These are phyloP conservation scores for Talaromyces sp. DNA, from an alignment of 2,329 filamentous ascomycete species.

Conservation along the genomic window DNA sequence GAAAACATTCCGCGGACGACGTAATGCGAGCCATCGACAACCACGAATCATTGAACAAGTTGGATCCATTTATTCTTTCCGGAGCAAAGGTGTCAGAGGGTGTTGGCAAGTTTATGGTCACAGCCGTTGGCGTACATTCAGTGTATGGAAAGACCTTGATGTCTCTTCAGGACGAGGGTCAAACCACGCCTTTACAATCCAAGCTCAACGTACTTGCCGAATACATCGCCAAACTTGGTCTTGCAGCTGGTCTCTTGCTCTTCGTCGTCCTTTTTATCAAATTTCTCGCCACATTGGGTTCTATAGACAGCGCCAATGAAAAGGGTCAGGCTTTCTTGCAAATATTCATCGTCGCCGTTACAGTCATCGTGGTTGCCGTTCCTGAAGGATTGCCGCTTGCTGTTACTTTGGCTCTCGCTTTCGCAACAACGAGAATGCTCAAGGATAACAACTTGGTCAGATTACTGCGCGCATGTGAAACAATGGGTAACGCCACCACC, in stretches of 20 bases:
- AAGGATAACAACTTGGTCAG: conserved; percentile 63
- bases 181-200: conserved; percentile 73
- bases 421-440: conserved; percentile 62
- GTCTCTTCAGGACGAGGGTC: conserved; percentile 70
- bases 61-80: conserved; percentile 78
- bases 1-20: conserved; percentile 63
- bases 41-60: conserved; percentile 58
- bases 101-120: conserved; percentile 72
- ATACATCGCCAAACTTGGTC: conserved; percentile 73
- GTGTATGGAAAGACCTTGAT: conserved; percentile 75
- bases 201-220: conserved; percentile 75
- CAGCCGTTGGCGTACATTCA: conserved; percentile 69
- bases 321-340: conserved; percentile 59
- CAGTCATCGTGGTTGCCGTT: conserved; percentile 59
- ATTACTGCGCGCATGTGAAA: conserved; percentile 58
- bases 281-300: conserved; percentile 62
- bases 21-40: conserved; percentile 62
- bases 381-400: conserved; percentile 61
- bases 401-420: conserved; percentile 60
- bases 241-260: conserved; percentile 68
- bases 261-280: conserved; percentile 78
- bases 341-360: conserved; percentile 58
- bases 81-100: conserved; percentile 75
- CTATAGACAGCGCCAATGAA: conserved; percentile 46
- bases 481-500: conserved; percentile 63